phyloP scores from a whole-genome alignment of 2,329 filamentous ascomycete genomes.

The Drechslera avenae region DNA sequence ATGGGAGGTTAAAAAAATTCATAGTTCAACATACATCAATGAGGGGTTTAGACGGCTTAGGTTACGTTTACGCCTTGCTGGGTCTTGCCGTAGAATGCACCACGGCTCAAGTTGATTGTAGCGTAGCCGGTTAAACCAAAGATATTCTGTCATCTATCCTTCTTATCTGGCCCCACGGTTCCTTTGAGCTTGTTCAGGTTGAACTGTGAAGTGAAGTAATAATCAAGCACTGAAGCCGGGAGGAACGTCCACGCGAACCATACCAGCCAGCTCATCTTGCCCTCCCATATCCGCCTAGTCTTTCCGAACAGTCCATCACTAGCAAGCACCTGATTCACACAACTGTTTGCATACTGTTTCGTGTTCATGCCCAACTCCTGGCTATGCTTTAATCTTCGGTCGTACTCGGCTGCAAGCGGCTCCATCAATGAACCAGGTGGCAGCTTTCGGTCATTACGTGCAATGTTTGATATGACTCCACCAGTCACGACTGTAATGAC shows the following conservation, averaged over 20 bases:
- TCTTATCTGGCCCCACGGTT: slow-evolving; percentile 40
- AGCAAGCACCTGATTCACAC: slow-evolving; percentile 59
- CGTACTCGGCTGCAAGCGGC: slow-evolving; percentile 59
- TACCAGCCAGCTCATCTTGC: slow-evolving; percentile 55
- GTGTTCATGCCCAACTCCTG: slow-evolving; percentile 60
- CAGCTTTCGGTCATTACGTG: slow-evolving; percentile 57
- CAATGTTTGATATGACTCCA: slow-evolving; percentile 64
- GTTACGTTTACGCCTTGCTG: too few relatives aligned
- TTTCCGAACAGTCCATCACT: slow-evolving; percentile 41
- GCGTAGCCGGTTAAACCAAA: too few relatives aligned
- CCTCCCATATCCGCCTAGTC: slow-evolving; percentile 61
- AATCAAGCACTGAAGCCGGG: slow-evolving; percentile 51
- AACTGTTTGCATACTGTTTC: slow-evolving; percentile 59
- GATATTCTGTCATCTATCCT: slow-evolving; percentile 18
- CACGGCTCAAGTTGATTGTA: too few relatives aligned
- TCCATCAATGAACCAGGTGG: slow-evolving; percentile 57
- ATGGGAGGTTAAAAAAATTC: too few relatives aligned
- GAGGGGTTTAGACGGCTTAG: too few relatives aligned
- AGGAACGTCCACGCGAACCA: slow-evolving; percentile 58
- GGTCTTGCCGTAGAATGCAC: too few relatives aligned
- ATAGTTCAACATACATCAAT: too few relatives aligned
- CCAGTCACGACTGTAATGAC: slow-evolving; percentile 61
- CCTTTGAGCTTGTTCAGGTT: slow-evolving; percentile 55
- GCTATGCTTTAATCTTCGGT: slow-evolving; percentile 57
- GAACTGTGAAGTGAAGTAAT: slow-evolving; percentile 58